phyloP scores from a whole-genome alignment of 768 basidiomycete genomes.

The Tylopilus balloui region DNA sequence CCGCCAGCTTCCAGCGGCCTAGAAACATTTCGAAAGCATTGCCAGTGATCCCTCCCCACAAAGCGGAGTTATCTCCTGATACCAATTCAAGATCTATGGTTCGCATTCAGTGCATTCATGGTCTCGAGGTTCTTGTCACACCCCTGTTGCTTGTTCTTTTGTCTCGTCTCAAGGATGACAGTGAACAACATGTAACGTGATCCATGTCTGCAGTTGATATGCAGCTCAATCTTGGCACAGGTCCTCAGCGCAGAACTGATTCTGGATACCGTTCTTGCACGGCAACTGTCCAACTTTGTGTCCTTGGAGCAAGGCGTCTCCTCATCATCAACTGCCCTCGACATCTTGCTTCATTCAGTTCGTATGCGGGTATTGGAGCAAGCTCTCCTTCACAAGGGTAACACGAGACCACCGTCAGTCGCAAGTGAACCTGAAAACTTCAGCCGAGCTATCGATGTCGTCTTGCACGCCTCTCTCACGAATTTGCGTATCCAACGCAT shows the following conservation, averaged over 20 bases:
- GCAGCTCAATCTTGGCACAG: slow-evolving; percentile 23
- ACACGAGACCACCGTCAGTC: not conserved
- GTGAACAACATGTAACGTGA: slow-evolving; percentile 41
- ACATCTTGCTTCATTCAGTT: slow-evolving; percentile 39
- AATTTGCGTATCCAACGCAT: slow-evolving; percentile 14
- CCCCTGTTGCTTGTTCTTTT: slow-evolving; percentile 49
- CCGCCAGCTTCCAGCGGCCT: slow-evolving; percentile 7
- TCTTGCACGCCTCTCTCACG: slow-evolving; percentile 14
- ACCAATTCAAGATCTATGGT: slow-evolving; percentile 11
- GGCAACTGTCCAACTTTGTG: slow-evolving; percentile 34
- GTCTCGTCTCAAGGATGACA: slow-evolving; percentile 44
- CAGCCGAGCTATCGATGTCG: slow-evolving; percentile 14
- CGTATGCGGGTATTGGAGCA: slow-evolving; percentile 47
- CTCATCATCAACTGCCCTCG: slow-evolving; percentile 32
- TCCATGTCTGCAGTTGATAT: not conserved
- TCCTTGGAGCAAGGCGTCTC: slow-evolving; percentile 16
- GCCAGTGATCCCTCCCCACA: slow-evolving; percentile 4
- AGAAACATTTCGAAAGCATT: not conserved
- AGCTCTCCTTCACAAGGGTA: slow-evolving; percentile 22
- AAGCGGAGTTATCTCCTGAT: not conserved
- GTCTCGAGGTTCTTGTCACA: slow-evolving; percentile 45
- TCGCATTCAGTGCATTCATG: slow-evolving; percentile 38
- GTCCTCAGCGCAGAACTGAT: slow-evolving; percentile 35
- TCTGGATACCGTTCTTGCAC: slow-evolving; percentile 41
- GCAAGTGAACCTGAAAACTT: slow-evolving; percentile 1